Percentiles rank a stretch among this genome's conserved stretches.
phyloP scores from a whole-genome alignment of 108 stramenopile species.

The Fragilariopsis cylindrus region DNA sequence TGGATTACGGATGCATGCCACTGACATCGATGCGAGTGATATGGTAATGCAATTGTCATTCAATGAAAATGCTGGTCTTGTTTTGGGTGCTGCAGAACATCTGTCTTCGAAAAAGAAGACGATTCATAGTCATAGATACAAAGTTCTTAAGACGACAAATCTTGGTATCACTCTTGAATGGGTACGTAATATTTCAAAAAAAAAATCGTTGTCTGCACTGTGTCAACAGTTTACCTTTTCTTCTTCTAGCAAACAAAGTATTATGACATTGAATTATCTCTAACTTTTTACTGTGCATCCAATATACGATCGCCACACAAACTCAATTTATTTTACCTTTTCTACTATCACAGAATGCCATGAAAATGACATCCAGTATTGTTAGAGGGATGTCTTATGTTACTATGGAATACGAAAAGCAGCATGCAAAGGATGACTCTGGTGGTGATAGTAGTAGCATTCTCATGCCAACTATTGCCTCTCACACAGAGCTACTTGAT shows the following conservation, averaged over 20 bases:
- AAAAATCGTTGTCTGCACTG: not conserved
- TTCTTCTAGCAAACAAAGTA: conserved; percentile 2
- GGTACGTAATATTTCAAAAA: conserved; percentile 37
- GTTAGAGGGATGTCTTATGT: conserved; percentile 89
- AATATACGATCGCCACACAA: too few relatives aligned
- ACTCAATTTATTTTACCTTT: too few relatives aligned
- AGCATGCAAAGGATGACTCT: not conserved
- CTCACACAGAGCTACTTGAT: conserved; percentile 32
- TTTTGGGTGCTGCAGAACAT: conserved; percentile 56
- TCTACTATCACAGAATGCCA: conserved; percentile 17
- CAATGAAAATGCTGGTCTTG: conserved; percentile 62
- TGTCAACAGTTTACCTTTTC: not conserved
- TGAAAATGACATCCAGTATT: conserved; percentile 67
- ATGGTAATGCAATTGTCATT: conserved; percentile 63
- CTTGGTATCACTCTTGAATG: conserved; percentile 73
- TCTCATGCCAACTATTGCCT: conserved; percentile 50
- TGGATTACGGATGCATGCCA: conserved; percentile 65
- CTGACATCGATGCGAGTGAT: conserved; percentile 43
- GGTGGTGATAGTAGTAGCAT: not conserved
- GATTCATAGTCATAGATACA: conserved; percentile 20
- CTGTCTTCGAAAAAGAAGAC: not conserved
- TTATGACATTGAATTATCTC: not conserved
- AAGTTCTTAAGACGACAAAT: conserved; percentile 41
- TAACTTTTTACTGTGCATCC: too few relatives aligned
- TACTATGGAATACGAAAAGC: conserved; percentile 65